Percentiles rank a stretch among this genome's conserved stretches.
Conservation (phyloP, 2,329 filamentous ascomycete species). For the Pseudocercospora ulei region DNA sequence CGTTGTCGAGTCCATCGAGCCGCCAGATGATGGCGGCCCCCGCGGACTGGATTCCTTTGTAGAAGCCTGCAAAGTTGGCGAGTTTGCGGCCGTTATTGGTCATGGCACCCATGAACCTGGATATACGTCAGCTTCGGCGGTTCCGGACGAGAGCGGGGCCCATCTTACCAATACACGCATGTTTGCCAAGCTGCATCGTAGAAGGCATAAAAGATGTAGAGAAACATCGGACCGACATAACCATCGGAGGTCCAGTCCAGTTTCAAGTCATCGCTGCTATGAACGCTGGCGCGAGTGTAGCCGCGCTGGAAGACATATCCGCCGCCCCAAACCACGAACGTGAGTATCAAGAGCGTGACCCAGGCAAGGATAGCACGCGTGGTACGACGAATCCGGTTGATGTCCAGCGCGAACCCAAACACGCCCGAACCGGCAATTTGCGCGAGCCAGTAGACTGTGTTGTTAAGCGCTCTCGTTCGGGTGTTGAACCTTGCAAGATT, state of each 20-base stretch:
- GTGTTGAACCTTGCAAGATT: constrained; percentile 62
- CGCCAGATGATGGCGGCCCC: constrained; percentile 67
- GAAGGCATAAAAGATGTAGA: constrained; percentile 83
- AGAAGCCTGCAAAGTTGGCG: constrained; percentile 82
- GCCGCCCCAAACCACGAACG: constrained; percentile 70
- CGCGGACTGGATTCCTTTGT: constrained; percentile 81
- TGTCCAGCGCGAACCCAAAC: constrained; percentile 63
- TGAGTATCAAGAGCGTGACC: constrained; percentile 54
- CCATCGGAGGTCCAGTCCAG: constrained; percentile 58
- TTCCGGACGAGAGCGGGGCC: neutral
- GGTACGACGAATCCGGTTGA: constrained; percentile 49
- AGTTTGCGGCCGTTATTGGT: constrained; percentile 86
- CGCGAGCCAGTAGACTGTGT: constrained; percentile 59
- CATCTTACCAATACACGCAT: constrained; percentile 62
- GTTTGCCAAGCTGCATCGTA: constrained; percentile 87
- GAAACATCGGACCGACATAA: constrained; percentile 69
- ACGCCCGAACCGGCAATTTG: constrained; percentile 66
- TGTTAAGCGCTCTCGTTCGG: constrained; percentile 65
- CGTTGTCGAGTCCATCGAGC: constrained; percentile 50
- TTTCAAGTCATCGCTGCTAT: constrained; percentile 26
- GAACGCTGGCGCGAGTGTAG: constrained; percentile 41
- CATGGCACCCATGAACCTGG: constrained; percentile 68
- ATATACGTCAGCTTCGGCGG: neutral
- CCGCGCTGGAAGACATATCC: constrained; percentile 65
- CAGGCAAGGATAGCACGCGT: constrained; percentile 60